Evolutionary conservation across 1,284 basidiomycete species (phyloP), one percentile per base, ranked within the genome.

Genomic region (Sporisorium reilianum): DNA sequence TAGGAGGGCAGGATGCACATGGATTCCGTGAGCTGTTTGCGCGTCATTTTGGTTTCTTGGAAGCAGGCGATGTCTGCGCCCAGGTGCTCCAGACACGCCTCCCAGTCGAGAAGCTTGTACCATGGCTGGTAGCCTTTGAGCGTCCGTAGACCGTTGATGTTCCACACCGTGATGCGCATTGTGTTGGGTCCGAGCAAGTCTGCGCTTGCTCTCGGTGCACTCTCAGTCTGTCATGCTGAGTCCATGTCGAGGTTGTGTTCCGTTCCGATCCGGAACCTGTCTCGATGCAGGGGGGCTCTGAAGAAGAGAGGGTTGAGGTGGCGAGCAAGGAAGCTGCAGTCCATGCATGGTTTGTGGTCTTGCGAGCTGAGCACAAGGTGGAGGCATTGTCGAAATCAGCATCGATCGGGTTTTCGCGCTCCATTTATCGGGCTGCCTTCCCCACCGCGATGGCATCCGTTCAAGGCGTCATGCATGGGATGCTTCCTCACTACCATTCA

Each of bases 101-200:
- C 76, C 74, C 78, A 83, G 45, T 78, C 72, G 9, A 66, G 59
- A 7, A 81, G 72, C 51, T 66, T 61, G 75, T 75, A 79, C 80
- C 79, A 83, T 23, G 81, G 82, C 62, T 80, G 77, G 68, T 82
- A 83, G 51, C 75, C 73, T 32, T 77, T 73, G 26, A 84, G 60
- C n/a, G 80, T 83, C 18, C 79, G 77, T 11, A 83, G 70, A 34
- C 82, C 82, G 51, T 84, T 84, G 57, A 82, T 80, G 64, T 84
- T 84, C 82, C 82, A 84, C n/a, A 69, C 68, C 7, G 64, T 61
- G 59, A 81, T 79, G 5, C 80, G 71, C 80, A 81, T 81, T 1
- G 34, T 14, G 28, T 9, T 36, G 9, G 11, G 11, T 40, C 3
- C 32, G 28, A 10, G 18, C n/a, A 16, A n/a, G 44, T 34, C 22